Conservation (phyloP, 225 moss, liverwort and hornwort genomes). For the Sphagnum tenellum region DNA sequence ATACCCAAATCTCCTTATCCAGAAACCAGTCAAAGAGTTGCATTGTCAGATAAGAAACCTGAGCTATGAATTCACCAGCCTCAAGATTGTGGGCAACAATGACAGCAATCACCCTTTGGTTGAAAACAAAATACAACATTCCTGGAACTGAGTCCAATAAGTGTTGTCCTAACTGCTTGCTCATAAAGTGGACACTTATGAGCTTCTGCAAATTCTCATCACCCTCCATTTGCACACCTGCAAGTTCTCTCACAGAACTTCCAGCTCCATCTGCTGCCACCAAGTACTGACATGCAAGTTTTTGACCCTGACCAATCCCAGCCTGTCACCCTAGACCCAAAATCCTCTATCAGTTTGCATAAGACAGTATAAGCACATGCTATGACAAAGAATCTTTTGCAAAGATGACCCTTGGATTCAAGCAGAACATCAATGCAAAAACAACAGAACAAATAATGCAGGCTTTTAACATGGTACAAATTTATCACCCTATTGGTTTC, state of each 20-base stretch:
- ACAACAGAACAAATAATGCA: too few relatives aligned
- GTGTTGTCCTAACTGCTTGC: slow-evolving; percentile 58
- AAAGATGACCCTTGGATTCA: too few relatives aligned
- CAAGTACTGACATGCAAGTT: slow-evolving; percentile 60
- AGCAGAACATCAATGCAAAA: too few relatives aligned
- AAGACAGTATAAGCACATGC: too few relatives aligned
- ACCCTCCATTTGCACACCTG: slow-evolving; percentile 71
- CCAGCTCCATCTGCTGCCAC: slow-evolving; percentile 96
- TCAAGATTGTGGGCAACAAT: slow-evolving; percentile 89
- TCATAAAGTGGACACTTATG: slow-evolving; percentile 76
- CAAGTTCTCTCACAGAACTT: slow-evolving; percentile 57
- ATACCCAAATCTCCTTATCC: too few relatives aligned
- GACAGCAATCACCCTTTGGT: slow-evolving; percentile 61
- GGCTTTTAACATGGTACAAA: too few relatives aligned
- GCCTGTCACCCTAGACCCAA: slow-evolving; percentile 13
- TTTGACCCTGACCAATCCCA: slow-evolving; percentile 11
- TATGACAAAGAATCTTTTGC: too few relatives aligned
- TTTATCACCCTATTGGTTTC: too few relatives aligned
- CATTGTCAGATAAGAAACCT: slow-evolving; percentile 28
- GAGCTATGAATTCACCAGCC: slow-evolving; percentile 86
- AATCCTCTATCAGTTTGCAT: too few relatives aligned
- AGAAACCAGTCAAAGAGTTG: too few relatives aligned
- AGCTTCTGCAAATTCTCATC: slow-evolving; percentile 64
- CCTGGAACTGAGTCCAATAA: slow-evolving; percentile 61
- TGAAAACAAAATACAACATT: slow-evolving; percentile 96